Base-by-base conservation (phyloP, 495 filamentous ascomycete species). In the Aspergillus egyptiacus region DNA sequence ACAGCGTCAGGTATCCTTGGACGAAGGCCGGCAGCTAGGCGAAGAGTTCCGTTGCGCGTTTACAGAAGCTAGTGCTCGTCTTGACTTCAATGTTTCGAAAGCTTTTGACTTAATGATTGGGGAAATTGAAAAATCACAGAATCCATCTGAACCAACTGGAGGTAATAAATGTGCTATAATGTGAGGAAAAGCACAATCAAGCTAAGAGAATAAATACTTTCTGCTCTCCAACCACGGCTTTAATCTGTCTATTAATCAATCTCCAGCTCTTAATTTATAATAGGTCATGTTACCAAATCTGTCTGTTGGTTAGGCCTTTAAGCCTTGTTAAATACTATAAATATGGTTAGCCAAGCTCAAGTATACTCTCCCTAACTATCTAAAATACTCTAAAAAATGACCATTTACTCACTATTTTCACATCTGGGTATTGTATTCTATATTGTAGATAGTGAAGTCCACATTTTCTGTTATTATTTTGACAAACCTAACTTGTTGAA, bases 21-120 rank as follows among this genome's bases (percentile, higher is more conserved):
- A 96, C 41, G 85, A 95, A 52, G 93, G 91, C 51, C 82, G 80
- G 48, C 80, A 81, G 50, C 70, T 96, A 40, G 81, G 83, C 13
- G 84, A 91, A 42, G 84, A 94, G 62, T 87, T 91, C 70, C 83
- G 86, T 49, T 97, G 93, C 71, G 89, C 82, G 5, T 96, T 87
- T 75, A 96, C 91, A 15, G 93, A 99, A 70, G 90, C 91, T 31
- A 93, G 87, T 57, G 93, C 93, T 19, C 80, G 91, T 38, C 89
- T 93, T 66, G 86, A 95, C 62, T 87, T 89, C 75, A 96, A 97
- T 66, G 94, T 99, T 20, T 71, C 69, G 51, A 90, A 87, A 64
- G 87, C 91, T 7, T 99, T 99, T 62, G 91, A 97, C 65, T 75
- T 94, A 42, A 86, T 97, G 73, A 91, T 99, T 58, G 86, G 79